phyloP scores from a whole-genome alignment of 768 basidiomycete genomes.

The Tricholoma terreum region DNA sequence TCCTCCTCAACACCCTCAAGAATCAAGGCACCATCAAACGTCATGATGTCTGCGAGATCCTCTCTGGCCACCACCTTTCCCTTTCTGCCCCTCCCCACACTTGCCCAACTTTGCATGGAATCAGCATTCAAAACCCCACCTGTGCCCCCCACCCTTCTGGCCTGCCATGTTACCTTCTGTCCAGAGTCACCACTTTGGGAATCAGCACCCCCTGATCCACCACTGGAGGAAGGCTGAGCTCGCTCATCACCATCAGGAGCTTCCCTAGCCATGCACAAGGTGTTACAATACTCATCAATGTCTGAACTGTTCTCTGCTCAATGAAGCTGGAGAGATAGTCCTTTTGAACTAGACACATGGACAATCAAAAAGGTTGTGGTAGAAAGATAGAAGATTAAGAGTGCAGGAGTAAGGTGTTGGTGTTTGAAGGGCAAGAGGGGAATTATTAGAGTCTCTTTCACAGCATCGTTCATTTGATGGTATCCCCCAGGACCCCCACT shows the following conservation, averaged over 20 bases:
- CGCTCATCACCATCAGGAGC: neutral
- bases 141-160: too few species aligned
- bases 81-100: too few species aligned
- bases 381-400: neutral
- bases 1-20: too few species aligned
- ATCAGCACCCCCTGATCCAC: neutral
- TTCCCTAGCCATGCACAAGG: neutral
- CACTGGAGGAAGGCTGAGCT: neutral
- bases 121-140: too few species aligned
- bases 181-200: neutral
- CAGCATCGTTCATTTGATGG: neutral
- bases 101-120: too few species aligned
- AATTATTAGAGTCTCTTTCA: neutral
- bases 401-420: neutral
- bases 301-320: neutral
- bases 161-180: neutral
- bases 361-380: neutral
- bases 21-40: too few species aligned
- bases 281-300: neutral
- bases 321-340: neutral
- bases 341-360: neutral
- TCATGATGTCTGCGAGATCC: too few species aligned
- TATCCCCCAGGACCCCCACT: neutral
- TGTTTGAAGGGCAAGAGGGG: neutral
- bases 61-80: too few species aligned